A percentile compares a stretch with the other conserved stretches of the same genome.
These are phyloP conservation scores for Cercospora sojina DNA, from an alignment of 2,329 filamentous ascomycete species.

Conservation along the genomic window DNA sequence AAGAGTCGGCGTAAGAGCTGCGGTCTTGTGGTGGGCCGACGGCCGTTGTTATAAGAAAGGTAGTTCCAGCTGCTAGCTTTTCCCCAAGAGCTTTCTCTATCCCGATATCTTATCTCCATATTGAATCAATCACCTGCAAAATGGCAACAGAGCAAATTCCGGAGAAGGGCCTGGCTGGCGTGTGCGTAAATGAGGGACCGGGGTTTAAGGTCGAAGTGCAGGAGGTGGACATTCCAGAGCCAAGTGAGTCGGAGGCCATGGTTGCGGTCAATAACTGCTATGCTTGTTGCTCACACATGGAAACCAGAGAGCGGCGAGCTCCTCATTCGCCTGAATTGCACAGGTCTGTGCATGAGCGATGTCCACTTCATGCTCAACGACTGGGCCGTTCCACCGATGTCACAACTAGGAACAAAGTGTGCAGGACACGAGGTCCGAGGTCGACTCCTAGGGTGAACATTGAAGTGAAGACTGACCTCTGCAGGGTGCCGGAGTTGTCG, in stretches of 20 bases:
- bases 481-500: slow-evolving; percentile 56
- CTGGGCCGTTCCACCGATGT: slow-evolving; percentile 51
- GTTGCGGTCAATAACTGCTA: background rate
- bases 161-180: slow-evolving; percentile 52
- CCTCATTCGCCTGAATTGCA: slow-evolving; percentile 58
- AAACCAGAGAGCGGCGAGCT: slow-evolving; percentile 47
- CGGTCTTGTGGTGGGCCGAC: background rate
- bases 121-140: background rate
- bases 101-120: background rate
- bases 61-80: background rate
- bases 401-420: slow-evolving; percentile 36
- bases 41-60: background rate
- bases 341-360: slow-evolving; percentile 59
- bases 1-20: background rate
- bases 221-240: slow-evolving; percentile 51
- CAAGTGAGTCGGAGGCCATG: slow-evolving; percentile 39
- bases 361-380: slow-evolving; percentile 59
- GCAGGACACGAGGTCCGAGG: slow-evolving; percentile 51
- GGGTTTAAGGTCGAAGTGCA: slow-evolving; percentile 51
- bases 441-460: slow-evolving; percentile 23
- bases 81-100: background rate
- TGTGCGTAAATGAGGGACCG: slow-evolving; percentile 53
- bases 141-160: slow-evolving; percentile 38
- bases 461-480: slow-evolving; percentile 33
- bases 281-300: background rate